Evolutionary conservation across 179 eudicot genomes (phyloP).

Genomic region (Pouteria campechiana): DNA sequence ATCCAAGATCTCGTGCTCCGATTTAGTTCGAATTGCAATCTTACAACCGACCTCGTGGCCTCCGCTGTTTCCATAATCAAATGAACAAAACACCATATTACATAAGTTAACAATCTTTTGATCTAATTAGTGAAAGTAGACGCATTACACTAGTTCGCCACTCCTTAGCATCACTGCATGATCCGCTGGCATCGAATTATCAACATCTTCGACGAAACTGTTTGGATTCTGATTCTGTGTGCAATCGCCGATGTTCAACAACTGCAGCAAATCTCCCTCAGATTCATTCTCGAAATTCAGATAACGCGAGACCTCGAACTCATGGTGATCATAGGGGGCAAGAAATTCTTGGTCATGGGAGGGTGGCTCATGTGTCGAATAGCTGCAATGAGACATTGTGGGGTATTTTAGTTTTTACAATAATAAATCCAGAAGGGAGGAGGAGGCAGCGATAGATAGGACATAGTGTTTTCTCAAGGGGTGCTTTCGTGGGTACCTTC

Average conservation of each 20-base stretch:
- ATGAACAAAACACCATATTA: not conserved
- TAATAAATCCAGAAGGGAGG: no score
- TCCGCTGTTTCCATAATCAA: constrained; percentile 9
- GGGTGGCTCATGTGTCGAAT: no score
- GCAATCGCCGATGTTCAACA: no score
- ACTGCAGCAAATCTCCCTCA: constrained; percentile 11
- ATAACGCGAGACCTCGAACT: constrained; percentile 26
- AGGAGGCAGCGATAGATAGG: no score
- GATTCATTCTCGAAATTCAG: constrained; percentile 14
- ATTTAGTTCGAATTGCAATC: constrained; percentile 51
- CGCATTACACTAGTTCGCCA: not conserved
- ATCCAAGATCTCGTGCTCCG: constrained; percentile 54
- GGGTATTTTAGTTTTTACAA: no score
- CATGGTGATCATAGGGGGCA: no score
- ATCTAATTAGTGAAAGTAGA: not conserved
- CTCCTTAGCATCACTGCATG: not conserved
- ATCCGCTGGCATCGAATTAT: not conserved
- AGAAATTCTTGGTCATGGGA: no score
- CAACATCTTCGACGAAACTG: constrained; percentile 4
- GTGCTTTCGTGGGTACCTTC: no score
- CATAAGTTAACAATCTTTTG: not conserved
- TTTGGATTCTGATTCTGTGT: constrained; percentile 10
- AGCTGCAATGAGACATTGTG: no score
- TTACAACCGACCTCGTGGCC: constrained; percentile 17
- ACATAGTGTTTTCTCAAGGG: no score